phyloP scores from a whole-genome alignment of 2,329 filamentous ascomycete genomes.

The Stachybotrys echinatus region DNA sequence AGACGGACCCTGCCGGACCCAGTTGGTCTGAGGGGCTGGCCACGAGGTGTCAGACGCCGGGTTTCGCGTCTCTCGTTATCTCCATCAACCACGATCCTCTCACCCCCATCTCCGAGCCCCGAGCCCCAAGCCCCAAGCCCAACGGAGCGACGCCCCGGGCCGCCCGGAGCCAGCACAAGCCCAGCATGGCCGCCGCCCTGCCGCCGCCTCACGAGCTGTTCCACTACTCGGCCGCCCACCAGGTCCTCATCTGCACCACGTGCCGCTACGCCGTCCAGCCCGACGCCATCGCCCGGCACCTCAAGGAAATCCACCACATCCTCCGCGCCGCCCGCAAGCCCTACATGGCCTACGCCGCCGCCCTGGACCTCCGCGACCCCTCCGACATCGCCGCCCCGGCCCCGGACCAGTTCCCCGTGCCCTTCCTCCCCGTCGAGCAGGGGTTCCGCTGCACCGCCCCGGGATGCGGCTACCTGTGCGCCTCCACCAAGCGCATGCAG shows the following conservation, averaged over 20 bases:
- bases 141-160: too few relatives aligned
- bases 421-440: conserved; percentile 3
- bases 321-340: conserved; percentile 5
- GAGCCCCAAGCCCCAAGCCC: too few relatives aligned
- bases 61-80: too few relatives aligned
- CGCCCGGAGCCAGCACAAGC: too few relatives aligned
- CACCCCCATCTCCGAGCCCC: too few relatives aligned
- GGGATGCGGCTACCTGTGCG: conserved; percentile 7
- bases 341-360: conserved; percentile 4
- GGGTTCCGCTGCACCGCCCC: conserved; percentile 4
- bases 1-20: too few relatives aligned
- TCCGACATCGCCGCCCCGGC: background rate
- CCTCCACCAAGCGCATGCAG: conserved; percentile 11
- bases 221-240: conserved; percentile 4
- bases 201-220: conserved; percentile 3
- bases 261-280: conserved; percentile 11
- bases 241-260: conserved; percentile 6
- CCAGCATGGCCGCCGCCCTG: background rate
- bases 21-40: too few relatives aligned
- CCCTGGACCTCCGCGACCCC: conserved; percentile 1
- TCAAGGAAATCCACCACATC: conserved; percentile 12
- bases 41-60: too few relatives aligned
- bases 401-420: conserved; percentile 6
- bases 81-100: too few relatives aligned
- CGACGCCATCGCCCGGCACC: conserved; percentile 5